These are phyloP conservation scores for Pyricularia grisea DNA, from an alignment of 2,329 filamentous ascomycete species.

Conservation along the genomic window DNA sequence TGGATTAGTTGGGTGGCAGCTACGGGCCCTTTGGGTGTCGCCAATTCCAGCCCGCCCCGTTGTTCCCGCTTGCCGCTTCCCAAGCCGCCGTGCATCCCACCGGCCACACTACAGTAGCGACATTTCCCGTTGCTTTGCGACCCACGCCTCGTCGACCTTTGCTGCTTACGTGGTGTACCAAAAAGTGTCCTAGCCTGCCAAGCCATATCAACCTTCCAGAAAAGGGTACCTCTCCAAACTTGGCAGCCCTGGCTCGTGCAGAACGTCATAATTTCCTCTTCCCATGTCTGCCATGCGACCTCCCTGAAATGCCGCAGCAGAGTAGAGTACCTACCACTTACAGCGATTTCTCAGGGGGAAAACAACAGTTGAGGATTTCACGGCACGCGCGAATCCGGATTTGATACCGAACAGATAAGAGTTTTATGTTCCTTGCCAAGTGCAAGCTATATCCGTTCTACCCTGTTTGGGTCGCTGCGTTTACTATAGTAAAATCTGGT, in stretches of 20 bases:
- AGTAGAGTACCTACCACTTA: background rate
- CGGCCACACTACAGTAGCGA: background rate
- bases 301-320: background rate
- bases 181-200: background rate
- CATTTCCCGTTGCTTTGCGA: background rate
- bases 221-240: background rate
- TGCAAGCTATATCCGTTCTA: background rate
- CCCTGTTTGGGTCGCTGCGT: background rate
- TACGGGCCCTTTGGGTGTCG: background rate
- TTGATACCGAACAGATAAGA: background rate
- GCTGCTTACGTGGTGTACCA: background rate
- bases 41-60: background rate
- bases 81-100: background rate
- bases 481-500: background rate
- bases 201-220: background rate
- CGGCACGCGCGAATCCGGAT: background rate
- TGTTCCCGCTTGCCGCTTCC: background rate
- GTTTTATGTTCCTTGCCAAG: background rate
- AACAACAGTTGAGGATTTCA: background rate
- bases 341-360: background rate
- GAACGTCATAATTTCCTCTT: background rate
- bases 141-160: background rate
- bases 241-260: background rate
- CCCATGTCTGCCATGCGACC: background rate
- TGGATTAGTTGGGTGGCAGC: background rate